Percentiles rank a stretch among this genome's conserved stretches.
These are phyloP conservation scores for Oxytropis ochrocephala DNA, from an alignment of 306 rosid species.

Conservation along the genomic window DNA sequence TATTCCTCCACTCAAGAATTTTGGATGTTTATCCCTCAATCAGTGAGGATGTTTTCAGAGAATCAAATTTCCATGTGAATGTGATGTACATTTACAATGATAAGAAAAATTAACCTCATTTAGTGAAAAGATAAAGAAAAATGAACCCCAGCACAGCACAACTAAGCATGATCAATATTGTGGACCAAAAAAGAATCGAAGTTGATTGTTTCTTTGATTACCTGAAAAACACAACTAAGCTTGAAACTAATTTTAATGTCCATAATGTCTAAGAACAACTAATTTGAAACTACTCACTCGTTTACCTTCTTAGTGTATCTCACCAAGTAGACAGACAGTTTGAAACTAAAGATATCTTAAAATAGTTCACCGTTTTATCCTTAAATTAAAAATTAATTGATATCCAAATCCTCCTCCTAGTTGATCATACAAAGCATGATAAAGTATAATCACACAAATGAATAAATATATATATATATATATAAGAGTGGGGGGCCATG, in stretches of 20 bases:
- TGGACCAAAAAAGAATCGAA: too few relatives aligned
- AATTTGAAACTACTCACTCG: too few relatives aligned
- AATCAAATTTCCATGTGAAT: slow-evolving; percentile 19
- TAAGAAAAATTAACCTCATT: slow-evolving; percentile 8
- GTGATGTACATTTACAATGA: neutral
- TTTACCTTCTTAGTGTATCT: too few relatives aligned
- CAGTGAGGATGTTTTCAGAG: slow-evolving; percentile 14
- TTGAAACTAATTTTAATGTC: too few relatives aligned
- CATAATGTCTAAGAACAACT: too few relatives aligned
- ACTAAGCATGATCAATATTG: too few relatives aligned
- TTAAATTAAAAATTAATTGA: neutral
- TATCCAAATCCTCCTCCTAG: neutral
- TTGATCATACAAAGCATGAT: neutral
- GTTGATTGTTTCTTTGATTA: too few relatives aligned
- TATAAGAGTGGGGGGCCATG: slow-evolving; percentile 1
- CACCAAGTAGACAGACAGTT: too few relatives aligned
- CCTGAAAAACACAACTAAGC: too few relatives aligned
- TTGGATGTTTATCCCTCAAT: slow-evolving; percentile 21
- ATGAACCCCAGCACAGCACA: too few relatives aligned
- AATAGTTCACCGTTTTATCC: neutral
- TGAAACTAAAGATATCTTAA: neutral
- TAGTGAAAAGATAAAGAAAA: too few relatives aligned
- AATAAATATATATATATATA: neutral
- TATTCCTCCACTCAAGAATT: slow-evolving; percentile 29
- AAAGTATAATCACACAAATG: neutral